phyloP scores from a whole-genome alignment of 2,329 filamentous ascomycete genomes.

The Sporothrix euskadiensis region DNA sequence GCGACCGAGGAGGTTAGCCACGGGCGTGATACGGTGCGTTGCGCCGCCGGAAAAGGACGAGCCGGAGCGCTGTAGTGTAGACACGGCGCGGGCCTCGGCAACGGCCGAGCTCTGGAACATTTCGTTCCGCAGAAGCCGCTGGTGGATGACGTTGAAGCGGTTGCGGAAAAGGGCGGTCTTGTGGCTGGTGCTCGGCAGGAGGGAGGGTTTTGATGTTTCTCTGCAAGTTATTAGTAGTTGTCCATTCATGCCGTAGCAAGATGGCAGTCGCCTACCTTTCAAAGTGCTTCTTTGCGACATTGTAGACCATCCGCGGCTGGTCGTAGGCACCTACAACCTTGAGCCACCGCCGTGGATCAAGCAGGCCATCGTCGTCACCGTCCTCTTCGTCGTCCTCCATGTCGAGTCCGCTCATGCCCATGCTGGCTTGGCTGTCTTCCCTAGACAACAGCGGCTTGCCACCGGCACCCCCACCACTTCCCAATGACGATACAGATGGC shows the following conservation, averaged over 20 bases:
- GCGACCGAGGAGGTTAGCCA: slow-evolving; percentile 72
- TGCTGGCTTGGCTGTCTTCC: slow-evolving; percentile 66
- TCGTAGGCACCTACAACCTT: slow-evolving; percentile 82
- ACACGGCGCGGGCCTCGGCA: slow-evolving; percentile 56
- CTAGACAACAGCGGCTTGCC: slow-evolving; percentile 45
- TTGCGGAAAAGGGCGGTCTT: slow-evolving; percentile 87
- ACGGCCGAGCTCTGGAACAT: slow-evolving; percentile 84
- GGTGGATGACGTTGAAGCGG: slow-evolving; percentile 87
- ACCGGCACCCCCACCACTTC: not conserved
- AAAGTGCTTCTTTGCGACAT: slow-evolving; percentile 83
- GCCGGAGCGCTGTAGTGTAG: slow-evolving; percentile 58
- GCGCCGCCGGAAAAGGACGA: slow-evolving; percentile 41
- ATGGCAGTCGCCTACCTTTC: slow-evolving; percentile 59
- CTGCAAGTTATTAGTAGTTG: slow-evolving; percentile 40
- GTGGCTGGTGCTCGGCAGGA: slow-evolving; percentile 74
- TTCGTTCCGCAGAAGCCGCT: slow-evolving; percentile 88
- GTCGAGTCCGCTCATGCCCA: slow-evolving; percentile 58
- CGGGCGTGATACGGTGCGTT: slow-evolving; percentile 84
- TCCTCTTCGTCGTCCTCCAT: slow-evolving; percentile 63
- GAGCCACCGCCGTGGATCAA: slow-evolving; percentile 78
- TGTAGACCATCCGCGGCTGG: slow-evolving; percentile 77
- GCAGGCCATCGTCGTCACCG: slow-evolving; percentile 59
- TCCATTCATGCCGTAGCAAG: slow-evolving; percentile 30
- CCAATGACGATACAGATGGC: slow-evolving; percentile 38
- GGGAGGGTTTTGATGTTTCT: slow-evolving; percentile 62